Conservation (phyloP, 805 yeast species). For the Wickerhamomyces alni region DNA sequence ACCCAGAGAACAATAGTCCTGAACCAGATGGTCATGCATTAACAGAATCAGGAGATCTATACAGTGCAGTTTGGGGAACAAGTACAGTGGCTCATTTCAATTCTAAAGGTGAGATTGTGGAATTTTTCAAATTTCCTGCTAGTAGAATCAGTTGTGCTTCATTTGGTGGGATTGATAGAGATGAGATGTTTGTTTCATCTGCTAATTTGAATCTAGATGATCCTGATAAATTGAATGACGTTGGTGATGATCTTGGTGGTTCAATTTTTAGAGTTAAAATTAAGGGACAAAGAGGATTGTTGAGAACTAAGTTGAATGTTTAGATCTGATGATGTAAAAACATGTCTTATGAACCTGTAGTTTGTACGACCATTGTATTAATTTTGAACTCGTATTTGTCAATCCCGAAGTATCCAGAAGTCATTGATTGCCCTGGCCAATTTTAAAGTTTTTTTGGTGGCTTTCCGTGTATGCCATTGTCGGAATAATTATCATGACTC, state of each 20-base stretch:
- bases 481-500: too few species aligned
- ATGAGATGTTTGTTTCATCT: slow-evolving; percentile 62
- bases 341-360: too few species aligned
- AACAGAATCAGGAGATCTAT: slow-evolving; percentile 45
- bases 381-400: too few species aligned
- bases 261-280: slow-evolving; percentile 43
- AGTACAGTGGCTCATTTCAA: slow-evolving; percentile 49
- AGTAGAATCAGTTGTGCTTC: slow-evolving; percentile 59
- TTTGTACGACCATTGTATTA: too few species aligned
- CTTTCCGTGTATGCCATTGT: too few species aligned
- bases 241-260: slow-evolving; percentile 55
- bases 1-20: slow-evolving; percentile 28
- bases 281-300: slow-evolving; percentile 29
- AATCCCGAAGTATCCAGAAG: too few species aligned
- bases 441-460: too few species aligned
- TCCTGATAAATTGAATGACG: slow-evolving; percentile 23
- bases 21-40: slow-evolving; percentile 83
- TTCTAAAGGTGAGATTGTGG: slow-evolving; percentile 41
- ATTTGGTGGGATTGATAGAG: slow-evolving; percentile 53
- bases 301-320: slow-evolving; percentile 16
- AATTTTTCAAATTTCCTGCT: slow-evolving; percentile 52
- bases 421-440: too few species aligned
- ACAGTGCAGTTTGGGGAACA: slow-evolving; percentile 64
- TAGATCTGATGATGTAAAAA: too few species aligned
- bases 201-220: slow-evolving; percentile 49